A percentile compares a stretch with the other conserved stretches of the same genome.
phyloP scores from a whole-genome alignment of 2,329 filamentous ascomycete species.

The Rhynchosporium agropyri region DNA sequence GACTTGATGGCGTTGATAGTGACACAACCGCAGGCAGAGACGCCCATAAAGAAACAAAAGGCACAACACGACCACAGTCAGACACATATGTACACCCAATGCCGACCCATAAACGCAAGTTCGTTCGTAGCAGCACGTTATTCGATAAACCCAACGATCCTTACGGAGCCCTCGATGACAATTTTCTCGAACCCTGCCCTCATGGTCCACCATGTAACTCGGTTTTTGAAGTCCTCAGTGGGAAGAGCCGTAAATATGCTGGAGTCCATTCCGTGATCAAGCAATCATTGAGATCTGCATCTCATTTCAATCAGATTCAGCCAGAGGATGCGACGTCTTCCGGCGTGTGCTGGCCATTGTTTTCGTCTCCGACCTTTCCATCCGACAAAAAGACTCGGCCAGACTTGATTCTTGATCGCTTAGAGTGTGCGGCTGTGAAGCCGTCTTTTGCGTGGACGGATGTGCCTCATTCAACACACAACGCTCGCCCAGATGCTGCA shows the following conservation, averaged over 20 bases:
- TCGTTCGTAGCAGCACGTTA: slow-evolving; percentile 38
- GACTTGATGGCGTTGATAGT: slow-evolving; percentile 14
- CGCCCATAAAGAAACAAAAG: slow-evolving; percentile 17
- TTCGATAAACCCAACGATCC: slow-evolving; percentile 38
- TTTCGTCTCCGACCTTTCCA: slow-evolving; percentile 23
- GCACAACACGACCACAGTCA: slow-evolving; percentile 24
- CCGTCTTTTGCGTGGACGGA: neutral
- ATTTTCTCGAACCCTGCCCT: slow-evolving; percentile 39
- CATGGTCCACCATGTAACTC: slow-evolving; percentile 31
- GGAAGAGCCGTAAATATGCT: neutral
- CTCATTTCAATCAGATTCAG: neutral
- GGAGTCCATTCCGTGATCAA: neutral
- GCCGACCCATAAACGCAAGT: slow-evolving; percentile 29
- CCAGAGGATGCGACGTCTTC: slow-evolving; percentile 22
- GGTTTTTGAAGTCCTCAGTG: slow-evolving; percentile 35
- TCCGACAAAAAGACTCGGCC: neutral
- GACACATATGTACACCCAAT: slow-evolving; percentile 37
- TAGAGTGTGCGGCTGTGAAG: neutral
- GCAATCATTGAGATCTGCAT: neutral
- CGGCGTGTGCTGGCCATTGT: slow-evolving; percentile 23
- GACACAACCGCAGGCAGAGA: neutral
- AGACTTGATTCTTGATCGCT: slow-evolving; percentile 17
- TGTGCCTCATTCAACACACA: too few relatives aligned
- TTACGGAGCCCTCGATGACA: slow-evolving; percentile 38
- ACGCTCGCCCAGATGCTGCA: neutral